Conservation (phyloP, 176 grass and related monocot species). For the Aegilops speltoides region DNA sequence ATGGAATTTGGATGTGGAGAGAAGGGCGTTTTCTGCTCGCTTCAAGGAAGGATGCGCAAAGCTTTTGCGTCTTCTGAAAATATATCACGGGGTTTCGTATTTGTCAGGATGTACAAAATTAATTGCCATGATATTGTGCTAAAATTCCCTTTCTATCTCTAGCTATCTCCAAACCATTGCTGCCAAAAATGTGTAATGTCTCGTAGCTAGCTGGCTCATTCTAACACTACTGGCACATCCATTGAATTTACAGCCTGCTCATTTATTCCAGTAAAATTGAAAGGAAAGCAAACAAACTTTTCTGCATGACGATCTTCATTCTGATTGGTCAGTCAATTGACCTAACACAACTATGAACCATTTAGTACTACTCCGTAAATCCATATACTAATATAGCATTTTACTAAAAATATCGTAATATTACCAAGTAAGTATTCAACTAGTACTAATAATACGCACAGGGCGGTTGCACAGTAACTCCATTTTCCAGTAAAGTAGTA, state of each 20-base stretch:
- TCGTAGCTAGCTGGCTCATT: background rate
- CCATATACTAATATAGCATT: background rate
- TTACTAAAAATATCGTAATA: background rate
- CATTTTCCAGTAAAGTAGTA: background rate
- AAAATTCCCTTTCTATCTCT: background rate
- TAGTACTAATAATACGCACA: background rate
- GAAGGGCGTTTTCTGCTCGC: background rate
- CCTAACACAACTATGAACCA: background rate
- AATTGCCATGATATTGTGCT: background rate
- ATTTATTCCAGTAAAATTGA: background rate
- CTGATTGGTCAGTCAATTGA: background rate
- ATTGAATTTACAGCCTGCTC: background rate
- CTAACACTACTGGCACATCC: background rate
- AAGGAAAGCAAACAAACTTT: background rate
- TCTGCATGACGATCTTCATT: background rate
- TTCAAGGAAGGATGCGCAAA: background rate
- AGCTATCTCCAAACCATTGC: background rate
- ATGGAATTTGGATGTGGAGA: background rate
- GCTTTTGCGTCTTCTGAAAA: background rate
- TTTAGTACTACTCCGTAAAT: background rate
- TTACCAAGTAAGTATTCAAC: background rate
- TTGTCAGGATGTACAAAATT: background rate
- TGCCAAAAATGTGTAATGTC: constrained; percentile 15
- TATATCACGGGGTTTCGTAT: background rate
- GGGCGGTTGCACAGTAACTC: background rate